These are phyloP conservation scores for Neonectria hederae DNA, from an alignment of 2,329 filamentous ascomycete genomes.

Conservation along the genomic window DNA sequence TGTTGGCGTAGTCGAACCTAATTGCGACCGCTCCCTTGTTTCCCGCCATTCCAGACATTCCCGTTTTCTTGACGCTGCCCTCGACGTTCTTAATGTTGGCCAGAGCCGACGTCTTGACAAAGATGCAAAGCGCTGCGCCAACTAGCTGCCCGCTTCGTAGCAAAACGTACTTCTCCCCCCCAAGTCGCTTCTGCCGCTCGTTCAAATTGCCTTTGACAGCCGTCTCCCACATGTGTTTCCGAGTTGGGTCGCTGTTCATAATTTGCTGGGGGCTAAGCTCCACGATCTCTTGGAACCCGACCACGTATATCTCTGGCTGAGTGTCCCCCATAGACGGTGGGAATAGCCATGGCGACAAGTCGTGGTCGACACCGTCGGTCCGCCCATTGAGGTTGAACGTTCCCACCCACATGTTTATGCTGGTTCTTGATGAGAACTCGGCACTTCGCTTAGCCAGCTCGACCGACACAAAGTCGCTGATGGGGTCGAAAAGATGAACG, in stretches of 20 bases:
- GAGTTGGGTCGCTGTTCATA: constrained; percentile 94
- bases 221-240: constrained; percentile 86
- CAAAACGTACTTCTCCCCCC: constrained; percentile 84
- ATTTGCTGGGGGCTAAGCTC: constrained; percentile 97
- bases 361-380: constrained; percentile 78
- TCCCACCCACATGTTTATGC: constrained; percentile 83
- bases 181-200: constrained; percentile 68
- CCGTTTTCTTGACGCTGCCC: constrained; percentile 91
- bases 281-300: constrained; percentile 99
- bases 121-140: constrained; percentile 90
- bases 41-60: constrained; percentile 95
- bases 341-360: constrained; percentile 88
- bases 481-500: constrained; percentile 90
- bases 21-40: constrained; percentile 99
- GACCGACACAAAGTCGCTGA: constrained; percentile 86
- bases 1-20: constrained; percentile 92
- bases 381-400: constrained; percentile 97
- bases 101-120: constrained; percentile 82
- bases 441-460: constrained; percentile 75
- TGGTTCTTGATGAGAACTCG: constrained; percentile 79
- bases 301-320: constrained; percentile 85
- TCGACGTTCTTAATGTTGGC: constrained; percentile 94
- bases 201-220: constrained; percentile 84
- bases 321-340: constrained; percentile 65
- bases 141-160: constrained; percentile 93